These are phyloP conservation scores for Globisporangium abappressorium DNA, from an alignment of 352 stramenopile genomes.

Conservation along the genomic window DNA sequence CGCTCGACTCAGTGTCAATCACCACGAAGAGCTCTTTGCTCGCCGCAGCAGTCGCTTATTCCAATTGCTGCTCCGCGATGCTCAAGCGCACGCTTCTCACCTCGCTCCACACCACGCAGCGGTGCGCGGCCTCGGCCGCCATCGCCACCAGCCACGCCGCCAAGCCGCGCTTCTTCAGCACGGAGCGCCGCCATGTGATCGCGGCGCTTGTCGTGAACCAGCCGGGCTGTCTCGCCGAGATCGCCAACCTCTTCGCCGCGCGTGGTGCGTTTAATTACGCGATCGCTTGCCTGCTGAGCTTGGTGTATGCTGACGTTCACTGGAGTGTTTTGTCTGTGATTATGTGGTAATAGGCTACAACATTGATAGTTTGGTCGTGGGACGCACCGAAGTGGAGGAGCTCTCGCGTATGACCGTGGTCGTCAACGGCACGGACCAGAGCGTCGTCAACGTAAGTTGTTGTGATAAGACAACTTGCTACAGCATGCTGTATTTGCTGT, in stretches of 20 bases:
- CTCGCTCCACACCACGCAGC: conserved; percentile 14
- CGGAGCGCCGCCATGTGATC: conserved; percentile 77
- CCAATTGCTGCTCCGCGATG: conserved; percentile 11
- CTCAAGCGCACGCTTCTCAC: conserved; percentile 20
- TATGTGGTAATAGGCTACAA: conserved; percentile 56
- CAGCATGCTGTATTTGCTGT: not conserved
- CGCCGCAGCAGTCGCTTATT: conserved; percentile 1
- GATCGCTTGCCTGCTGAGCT: not conserved
- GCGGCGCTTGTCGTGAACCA: conserved; percentile 84
- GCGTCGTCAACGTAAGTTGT: conserved; percentile 63
- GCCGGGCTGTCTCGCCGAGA: conserved; percentile 80
- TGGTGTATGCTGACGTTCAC: not conserved
- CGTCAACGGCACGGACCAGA: conserved; percentile 76
- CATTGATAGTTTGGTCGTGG: conserved; percentile 86
- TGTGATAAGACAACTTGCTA: not conserved
- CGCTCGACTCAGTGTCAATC: not conserved
- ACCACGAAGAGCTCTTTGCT: not conserved
- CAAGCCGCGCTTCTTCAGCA: conserved; percentile 33
- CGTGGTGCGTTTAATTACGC: conserved; percentile 38
- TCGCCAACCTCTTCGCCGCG: conserved; percentile 81
- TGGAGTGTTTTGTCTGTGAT: not conserved
- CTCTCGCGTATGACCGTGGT: conserved; percentile 86
- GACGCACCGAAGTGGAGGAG: conserved; percentile 81
- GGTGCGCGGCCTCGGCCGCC: conserved; percentile 7
- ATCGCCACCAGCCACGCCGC: conserved; percentile 17